These are phyloP conservation scores for Daldinia caldariorum DNA, from an alignment of 495 filamentous ascomycete species.

Conservation along the genomic window DNA sequence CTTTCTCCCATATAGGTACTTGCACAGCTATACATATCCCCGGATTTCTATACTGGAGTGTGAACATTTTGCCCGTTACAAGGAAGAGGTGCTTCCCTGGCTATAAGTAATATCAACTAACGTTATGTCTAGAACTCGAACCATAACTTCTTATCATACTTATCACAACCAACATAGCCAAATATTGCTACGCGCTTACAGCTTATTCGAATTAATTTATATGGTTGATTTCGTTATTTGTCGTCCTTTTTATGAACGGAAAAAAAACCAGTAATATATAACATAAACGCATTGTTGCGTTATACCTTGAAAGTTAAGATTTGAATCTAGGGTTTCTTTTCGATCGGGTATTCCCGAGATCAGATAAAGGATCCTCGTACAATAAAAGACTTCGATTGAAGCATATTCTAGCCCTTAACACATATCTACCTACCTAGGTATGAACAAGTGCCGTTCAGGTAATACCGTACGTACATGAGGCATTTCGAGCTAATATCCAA, in stretches of 20 bases:
- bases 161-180: no score
- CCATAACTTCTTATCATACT: no score
- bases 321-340: neutral
- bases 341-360: neutral
- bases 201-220: no score
- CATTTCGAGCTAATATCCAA: slow-evolving; percentile 11
- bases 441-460: neutral
- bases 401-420: neutral
- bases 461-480: slow-evolving; percentile 17
- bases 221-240: no score
- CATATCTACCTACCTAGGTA: neutral
- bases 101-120: no score
- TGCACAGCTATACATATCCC: no score
- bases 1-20: neutral
- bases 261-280: neutral
- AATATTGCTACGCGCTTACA: no score
- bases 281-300: neutral
- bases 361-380: neutral
- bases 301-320: neutral
- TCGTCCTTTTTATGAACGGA: no score
- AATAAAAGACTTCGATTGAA: neutral
- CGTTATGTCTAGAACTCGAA: no score
- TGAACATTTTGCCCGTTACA: no score
- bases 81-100: no score
- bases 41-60: no score